These are phyloP conservation scores for Emergomyces africanus DNA, from an alignment of 2,329 filamentous ascomycete species.

Conservation along the genomic window DNA sequence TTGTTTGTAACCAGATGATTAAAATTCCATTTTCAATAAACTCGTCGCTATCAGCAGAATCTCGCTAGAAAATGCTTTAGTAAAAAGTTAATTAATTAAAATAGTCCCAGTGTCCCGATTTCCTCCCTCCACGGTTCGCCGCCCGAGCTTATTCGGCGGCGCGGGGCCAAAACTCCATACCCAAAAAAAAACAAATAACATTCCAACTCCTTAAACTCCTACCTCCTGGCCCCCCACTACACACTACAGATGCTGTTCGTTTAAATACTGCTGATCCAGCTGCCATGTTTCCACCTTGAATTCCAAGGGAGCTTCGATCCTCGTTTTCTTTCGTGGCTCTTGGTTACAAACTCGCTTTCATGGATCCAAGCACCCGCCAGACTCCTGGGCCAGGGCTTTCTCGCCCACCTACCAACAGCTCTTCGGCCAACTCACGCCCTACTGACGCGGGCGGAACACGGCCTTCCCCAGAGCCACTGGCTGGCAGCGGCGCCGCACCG, in stretches of 20 bases:
- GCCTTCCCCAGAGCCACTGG: constrained; percentile 2
- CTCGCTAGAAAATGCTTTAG: too few species aligned
- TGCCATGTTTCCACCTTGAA: background rate
- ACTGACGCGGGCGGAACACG: background rate
- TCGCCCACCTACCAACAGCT: background rate
- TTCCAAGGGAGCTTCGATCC: background rate
- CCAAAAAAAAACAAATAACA: too few species aligned
- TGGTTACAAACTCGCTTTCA: background rate
- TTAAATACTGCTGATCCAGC: background rate
- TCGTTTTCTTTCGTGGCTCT: background rate
- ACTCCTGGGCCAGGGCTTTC: background rate
- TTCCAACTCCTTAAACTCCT: too few species aligned
- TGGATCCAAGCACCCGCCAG: background rate
- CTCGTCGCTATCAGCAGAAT: too few species aligned
- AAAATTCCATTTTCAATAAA: background rate
- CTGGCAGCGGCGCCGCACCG: constrained; percentile 5
- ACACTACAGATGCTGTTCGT: background rate
- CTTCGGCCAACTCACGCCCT: background rate
- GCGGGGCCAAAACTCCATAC: background rate
- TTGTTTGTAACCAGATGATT: too few species aligned
- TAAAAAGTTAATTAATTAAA: too few species aligned
- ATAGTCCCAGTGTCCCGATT: too few species aligned
- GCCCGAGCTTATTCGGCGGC: constrained; percentile 1
- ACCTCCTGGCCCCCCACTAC: too few species aligned
- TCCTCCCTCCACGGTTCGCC: background rate